Conservation (phyloP, 2,329 filamentous ascomycete species). For the Penicillium sp. region DNA sequence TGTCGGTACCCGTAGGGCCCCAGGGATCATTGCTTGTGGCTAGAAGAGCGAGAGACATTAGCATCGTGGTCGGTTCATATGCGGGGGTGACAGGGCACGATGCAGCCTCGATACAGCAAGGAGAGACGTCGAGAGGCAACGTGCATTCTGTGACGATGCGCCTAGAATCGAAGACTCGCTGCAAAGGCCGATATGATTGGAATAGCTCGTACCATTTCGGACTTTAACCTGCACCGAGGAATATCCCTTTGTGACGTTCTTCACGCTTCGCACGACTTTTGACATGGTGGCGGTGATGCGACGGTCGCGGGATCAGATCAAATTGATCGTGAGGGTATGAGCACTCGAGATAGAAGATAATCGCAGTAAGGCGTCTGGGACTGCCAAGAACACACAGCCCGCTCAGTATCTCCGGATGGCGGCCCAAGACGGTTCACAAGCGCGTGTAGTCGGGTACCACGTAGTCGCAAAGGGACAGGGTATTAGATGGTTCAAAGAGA, state of each 20-base stretch:
- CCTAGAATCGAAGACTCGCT: background rate
- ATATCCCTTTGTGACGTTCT: constrained; percentile 99
- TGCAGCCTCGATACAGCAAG: constrained; percentile 5
- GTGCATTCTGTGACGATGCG: background rate
- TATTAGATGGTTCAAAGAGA: constrained; percentile 9
- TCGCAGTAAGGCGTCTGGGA: constrained; percentile 7
- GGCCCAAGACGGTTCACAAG: constrained; percentile 19
- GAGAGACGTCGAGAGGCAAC: background rate
- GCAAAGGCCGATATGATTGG: background rate
- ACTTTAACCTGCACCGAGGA: constrained; percentile 97
- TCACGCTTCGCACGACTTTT: constrained; percentile 94
- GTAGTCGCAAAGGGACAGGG: constrained; percentile 3
- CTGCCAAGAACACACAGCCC: constrained; percentile 27
- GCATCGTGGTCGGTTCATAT: constrained; percentile 5
- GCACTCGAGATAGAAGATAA: constrained; percentile 13
- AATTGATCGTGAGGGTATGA: constrained; percentile 1
- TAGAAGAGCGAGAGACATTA: constrained; percentile 44
- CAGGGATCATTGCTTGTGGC: constrained; percentile 98
- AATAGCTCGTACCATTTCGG: constrained; percentile 75
- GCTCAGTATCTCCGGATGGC: constrained; percentile 17
- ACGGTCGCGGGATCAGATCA: constrained; percentile 11
- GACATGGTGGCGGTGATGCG: constrained; percentile 65
- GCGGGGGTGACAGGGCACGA: constrained; percentile 2
- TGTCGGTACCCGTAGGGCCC: constrained; percentile 96
- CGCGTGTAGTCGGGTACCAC: constrained; percentile 8